Percentiles rank a stretch among this genome's conserved stretches.
phyloP scores from a whole-genome alignment of 2,329 filamentous ascomycete genomes.

The Fusarium zealandicum region DNA sequence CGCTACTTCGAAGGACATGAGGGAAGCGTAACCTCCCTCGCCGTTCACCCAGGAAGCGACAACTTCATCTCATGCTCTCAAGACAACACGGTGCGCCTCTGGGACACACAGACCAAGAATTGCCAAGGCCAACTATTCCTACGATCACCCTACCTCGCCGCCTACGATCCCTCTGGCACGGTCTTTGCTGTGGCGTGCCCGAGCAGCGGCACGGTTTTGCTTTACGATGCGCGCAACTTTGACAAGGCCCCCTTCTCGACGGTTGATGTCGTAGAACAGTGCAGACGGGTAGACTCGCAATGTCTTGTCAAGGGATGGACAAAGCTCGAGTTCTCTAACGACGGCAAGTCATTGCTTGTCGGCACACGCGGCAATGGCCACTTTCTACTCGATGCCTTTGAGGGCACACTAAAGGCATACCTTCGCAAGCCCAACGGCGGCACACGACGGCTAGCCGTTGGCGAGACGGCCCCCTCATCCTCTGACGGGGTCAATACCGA shows the following conservation, averaged over 20 bases:
- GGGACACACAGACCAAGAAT: constrained; percentile 84
- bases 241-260: constrained; percentile 88
- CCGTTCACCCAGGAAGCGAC: constrained; percentile 85
- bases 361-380: constrained; percentile 86
- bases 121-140: constrained; percentile 83
- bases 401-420: constrained; percentile 79
- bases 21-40: constrained; percentile 80
- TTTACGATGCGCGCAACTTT: constrained; percentile 94
- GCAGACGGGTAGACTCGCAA: constrained; percentile 58
- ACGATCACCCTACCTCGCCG: constrained; percentile 79
- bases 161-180: constrained; percentile 90
- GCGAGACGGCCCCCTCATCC: constrained; percentile 55
- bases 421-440: constrained; percentile 66
- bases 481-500: constrained; percentile 52
- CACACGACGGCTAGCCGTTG: constrained; percentile 60
- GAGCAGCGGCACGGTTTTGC: constrained; percentile 76
- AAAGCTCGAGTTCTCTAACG: constrained; percentile 93
- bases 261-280: constrained; percentile 76
- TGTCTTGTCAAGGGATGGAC: constrained; percentile 79
- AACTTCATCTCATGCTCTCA: constrained; percentile 90
- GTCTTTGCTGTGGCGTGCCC: constrained; percentile 92
- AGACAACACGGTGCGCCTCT: constrained; percentile 90
- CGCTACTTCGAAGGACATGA: constrained; percentile 96
- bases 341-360: constrained; percentile 85
- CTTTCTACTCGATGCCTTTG: constrained; percentile 92